A percentile compares a stretch with the other conserved stretches of the same genome.
phyloP scores from a whole-genome alignment of 192 early-diverging fungal genomes.

The Obelidium mucronatum region DNA sequence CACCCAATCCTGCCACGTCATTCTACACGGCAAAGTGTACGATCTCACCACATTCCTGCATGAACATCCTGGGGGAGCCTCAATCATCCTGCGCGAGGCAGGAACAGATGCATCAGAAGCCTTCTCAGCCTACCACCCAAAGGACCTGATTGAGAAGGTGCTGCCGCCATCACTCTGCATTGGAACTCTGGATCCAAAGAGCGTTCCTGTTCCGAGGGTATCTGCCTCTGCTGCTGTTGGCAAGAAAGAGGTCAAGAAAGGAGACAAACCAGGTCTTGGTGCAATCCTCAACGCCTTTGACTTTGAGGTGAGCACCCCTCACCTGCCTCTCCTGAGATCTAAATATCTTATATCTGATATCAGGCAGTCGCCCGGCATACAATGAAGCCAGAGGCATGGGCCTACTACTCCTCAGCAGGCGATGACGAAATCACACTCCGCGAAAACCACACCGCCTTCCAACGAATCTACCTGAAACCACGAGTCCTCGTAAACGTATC shows the following conservation, averaged over 20 bases:
- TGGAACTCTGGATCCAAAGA: slow-evolving; percentile 59
- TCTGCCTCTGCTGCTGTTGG: slow-evolving; percentile 24
- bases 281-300: slow-evolving; percentile 75
- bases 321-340: neutral
- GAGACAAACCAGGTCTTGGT: slow-evolving; percentile 57
- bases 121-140: slow-evolving; percentile 72
- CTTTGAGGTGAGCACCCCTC: slow-evolving; percentile 60
- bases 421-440: slow-evolving; percentile 84
- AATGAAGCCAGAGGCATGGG: slow-evolving; percentile 74
- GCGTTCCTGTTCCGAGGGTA: slow-evolving; percentile 4
- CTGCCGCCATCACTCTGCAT: slow-evolving; percentile 59
- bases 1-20: slow-evolving; percentile 24
- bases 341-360: too few relatives aligned
- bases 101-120: slow-evolving; percentile 73
- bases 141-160: slow-evolving; percentile 64
- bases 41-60: slow-evolving; percentile 58
- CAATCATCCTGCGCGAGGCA: slow-evolving; percentile 69
- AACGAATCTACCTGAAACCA: slow-evolving; percentile 71
- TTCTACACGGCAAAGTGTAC: slow-evolving; percentile 54
- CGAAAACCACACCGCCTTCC: slow-evolving; percentile 83
- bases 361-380: slow-evolving; percentile 62
- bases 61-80: slow-evolving; percentile 56
- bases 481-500: slow-evolving; percentile 62
- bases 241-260: slow-evolving; percentile 10
- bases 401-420: slow-evolving; percentile 82